Conservation (phyloP, 1,139 yeast genomes). For the Hansenula sp. region DNA sequence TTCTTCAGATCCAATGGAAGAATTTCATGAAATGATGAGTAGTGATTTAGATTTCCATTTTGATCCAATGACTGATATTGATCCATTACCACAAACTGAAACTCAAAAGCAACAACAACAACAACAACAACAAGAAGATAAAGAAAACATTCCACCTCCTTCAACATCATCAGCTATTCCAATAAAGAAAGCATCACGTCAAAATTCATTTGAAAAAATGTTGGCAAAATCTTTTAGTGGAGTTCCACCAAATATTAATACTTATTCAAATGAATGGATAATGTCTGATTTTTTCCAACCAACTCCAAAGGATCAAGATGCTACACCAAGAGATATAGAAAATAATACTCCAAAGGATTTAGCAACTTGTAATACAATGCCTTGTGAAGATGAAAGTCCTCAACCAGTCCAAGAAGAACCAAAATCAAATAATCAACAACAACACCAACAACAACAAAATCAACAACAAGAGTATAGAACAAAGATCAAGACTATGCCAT, state of each 20-base stretch:
- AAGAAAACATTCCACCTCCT: constrained; percentile 26
- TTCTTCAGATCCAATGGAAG: constrained; percentile 34
- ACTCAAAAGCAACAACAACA: neutral
- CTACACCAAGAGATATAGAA: constrained; percentile 17
- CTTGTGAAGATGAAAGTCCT: constrained; percentile 27
- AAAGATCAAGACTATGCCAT: neutral
- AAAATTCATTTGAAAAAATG: constrained; percentile 24
- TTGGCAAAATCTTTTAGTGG: constrained; percentile 23
- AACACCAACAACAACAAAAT: neutral
- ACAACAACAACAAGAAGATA: constrained; percentile 11
- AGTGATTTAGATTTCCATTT: constrained; percentile 45
- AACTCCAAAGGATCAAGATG: constrained; percentile 38
- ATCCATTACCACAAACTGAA: constrained; percentile 28
- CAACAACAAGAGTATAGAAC: neutral
- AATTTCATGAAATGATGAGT: constrained; percentile 39
- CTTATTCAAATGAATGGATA: constrained; percentile 22
- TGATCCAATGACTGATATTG: constrained; percentile 53
- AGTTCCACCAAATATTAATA: constrained; percentile 11
- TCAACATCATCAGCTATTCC: constrained; percentile 1
- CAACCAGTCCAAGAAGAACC: neutral
- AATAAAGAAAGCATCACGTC: constrained; percentile 17
- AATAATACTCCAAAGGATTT: constrained; percentile 36
- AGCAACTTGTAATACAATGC: constrained; percentile 33
- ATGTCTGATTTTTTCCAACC: constrained; percentile 30
- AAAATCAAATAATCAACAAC: neutral